Conservation (phyloP, 2,329 filamentous ascomycete species). For the Dothideomycetes sp. region DNA sequence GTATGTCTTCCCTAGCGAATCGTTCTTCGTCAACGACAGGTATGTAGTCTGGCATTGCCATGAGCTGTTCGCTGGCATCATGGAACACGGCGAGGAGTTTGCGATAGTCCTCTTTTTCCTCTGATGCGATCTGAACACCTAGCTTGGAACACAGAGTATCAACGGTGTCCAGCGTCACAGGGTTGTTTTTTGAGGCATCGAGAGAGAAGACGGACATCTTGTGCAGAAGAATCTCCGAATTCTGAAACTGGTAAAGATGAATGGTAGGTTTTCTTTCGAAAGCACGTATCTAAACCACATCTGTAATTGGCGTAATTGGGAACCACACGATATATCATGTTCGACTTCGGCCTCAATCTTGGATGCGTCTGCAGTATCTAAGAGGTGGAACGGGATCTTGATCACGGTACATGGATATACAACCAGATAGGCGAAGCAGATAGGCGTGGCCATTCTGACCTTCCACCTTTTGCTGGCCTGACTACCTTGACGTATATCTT, state of each 20-base stretch:
- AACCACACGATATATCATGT: too few species aligned
- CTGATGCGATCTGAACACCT: slow-evolving; percentile 26
- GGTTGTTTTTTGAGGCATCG: slow-evolving; percentile 24
- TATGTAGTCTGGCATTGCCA: slow-evolving; percentile 29
- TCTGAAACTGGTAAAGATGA: background rate
- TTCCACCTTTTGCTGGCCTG: too few species aligned
- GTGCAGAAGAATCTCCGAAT: background rate
- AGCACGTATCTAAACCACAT: too few species aligned
- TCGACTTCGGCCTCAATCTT: too few species aligned
- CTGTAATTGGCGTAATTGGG: too few species aligned
- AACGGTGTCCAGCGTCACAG: slow-evolving; percentile 27
- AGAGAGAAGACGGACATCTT: slow-evolving; percentile 33
- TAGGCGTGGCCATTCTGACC: too few species aligned
- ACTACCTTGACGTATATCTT: too few species aligned
- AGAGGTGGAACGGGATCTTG: too few species aligned
- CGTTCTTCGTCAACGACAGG: slow-evolving; percentile 26
- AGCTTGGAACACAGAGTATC: slow-evolving; percentile 26
- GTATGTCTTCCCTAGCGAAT: slow-evolving; percentile 29
- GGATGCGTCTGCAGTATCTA: too few species aligned
- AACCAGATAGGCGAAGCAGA: too few species aligned
- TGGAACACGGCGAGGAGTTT: slow-evolving; percentile 32
- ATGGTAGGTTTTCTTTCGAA: background rate
- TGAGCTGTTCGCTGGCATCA: slow-evolving; percentile 30
- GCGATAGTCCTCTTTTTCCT: slow-evolving; percentile 31
- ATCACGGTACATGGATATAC: too few species aligned